Evolutionary conservation across 2,329 filamentous ascomycete species (phyloP).

Genomic region (Hypomyces rosellus): DNA sequence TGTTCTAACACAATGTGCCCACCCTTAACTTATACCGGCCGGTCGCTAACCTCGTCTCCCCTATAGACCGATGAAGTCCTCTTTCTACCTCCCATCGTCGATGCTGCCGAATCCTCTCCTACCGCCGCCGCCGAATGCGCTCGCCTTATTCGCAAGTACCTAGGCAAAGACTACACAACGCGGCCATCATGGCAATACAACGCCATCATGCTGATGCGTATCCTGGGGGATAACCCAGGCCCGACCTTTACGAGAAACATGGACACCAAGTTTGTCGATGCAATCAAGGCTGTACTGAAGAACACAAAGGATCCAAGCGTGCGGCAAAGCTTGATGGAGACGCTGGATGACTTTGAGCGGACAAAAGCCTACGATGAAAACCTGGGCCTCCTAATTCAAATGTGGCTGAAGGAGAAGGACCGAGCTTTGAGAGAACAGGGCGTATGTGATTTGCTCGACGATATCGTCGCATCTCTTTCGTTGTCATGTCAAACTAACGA

Average conservation of each 20-base stretch:
- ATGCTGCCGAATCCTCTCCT: slow-evolving; percentile 88
- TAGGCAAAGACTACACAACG: slow-evolving; percentile 63
- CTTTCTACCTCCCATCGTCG: slow-evolving; percentile 88
- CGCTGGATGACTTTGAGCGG: slow-evolving; percentile 68
- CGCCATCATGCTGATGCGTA: slow-evolving; percentile 89
- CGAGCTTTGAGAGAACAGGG: slow-evolving; percentile 49
- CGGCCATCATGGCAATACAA: slow-evolving; percentile 81
- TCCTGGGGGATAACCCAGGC: slow-evolving; percentile 87
- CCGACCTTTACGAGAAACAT: slow-evolving; percentile 85
- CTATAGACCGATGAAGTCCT: slow-evolving; percentile 78
- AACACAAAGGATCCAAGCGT: slow-evolving; percentile 67
- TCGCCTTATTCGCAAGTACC: slow-evolving; percentile 71
- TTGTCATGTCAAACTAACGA: slow-evolving; percentile 10
- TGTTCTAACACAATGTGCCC: slow-evolving; percentile 11
- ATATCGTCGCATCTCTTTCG: too few relatives aligned
- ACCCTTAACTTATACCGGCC: neutral
- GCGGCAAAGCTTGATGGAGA: slow-evolving; percentile 81
- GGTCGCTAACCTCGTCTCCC: neutral
- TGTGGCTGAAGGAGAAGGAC: slow-evolving; percentile 87
- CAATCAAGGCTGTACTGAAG: slow-evolving; percentile 68
- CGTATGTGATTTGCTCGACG: slow-evolving; percentile 29
- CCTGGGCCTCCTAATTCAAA: slow-evolving; percentile 61
- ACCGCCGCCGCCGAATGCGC: slow-evolving; percentile 77
- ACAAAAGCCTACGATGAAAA: slow-evolving; percentile 70
- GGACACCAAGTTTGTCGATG: slow-evolving; percentile 75